Evolutionary conservation across 768 basidiomycete genomes (phyloP).

Genomic region (Phlegmacium glaucopus): DNA sequence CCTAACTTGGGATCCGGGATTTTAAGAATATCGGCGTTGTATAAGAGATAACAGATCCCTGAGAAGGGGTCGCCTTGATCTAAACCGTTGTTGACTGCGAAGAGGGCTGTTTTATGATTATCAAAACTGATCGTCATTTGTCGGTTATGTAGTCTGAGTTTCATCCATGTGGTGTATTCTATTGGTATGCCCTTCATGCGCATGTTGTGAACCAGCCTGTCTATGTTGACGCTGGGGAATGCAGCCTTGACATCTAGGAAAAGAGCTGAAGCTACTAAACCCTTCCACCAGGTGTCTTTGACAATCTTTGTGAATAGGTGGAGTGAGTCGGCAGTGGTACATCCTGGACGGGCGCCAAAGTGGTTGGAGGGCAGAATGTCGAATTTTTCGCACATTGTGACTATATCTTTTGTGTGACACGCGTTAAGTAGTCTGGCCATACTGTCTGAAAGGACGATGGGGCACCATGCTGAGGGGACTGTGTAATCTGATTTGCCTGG

Average conservation of each 20-base stretch:
- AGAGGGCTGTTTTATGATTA: too few species aligned
- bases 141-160: constrained; percentile 2
- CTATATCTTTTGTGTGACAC: constrained; percentile 18
- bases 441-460: constrained; percentile 26
- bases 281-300: constrained; percentile 32
- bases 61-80: constrained; percentile 4
- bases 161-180: constrained; percentile 14
- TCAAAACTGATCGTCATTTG: too few species aligned
- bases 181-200: constrained; percentile 17
- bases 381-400: constrained; percentile 3
- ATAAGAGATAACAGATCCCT: constrained; percentile 18
- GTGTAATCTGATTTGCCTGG: constrained; percentile 32
- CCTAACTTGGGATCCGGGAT: constrained; percentile 1
- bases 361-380: constrained; percentile 21
- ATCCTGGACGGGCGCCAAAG: constrained; percentile 25
- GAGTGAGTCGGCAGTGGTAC: constrained; percentile 27
- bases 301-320: constrained; percentile 26
- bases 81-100: too few species aligned
- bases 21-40: constrained; percentile 22
- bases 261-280: constrained; percentile 8
- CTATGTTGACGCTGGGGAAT: constrained; percentile 27
- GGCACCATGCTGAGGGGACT: constrained; percentile 27
- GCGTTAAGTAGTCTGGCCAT: constrained; percentile 15
- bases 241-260: constrained; percentile 37
- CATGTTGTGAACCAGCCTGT: constrained; percentile 24